Conservation (phyloP, 768 basidiomycete species). For the Suillus ampliporus region DNA sequence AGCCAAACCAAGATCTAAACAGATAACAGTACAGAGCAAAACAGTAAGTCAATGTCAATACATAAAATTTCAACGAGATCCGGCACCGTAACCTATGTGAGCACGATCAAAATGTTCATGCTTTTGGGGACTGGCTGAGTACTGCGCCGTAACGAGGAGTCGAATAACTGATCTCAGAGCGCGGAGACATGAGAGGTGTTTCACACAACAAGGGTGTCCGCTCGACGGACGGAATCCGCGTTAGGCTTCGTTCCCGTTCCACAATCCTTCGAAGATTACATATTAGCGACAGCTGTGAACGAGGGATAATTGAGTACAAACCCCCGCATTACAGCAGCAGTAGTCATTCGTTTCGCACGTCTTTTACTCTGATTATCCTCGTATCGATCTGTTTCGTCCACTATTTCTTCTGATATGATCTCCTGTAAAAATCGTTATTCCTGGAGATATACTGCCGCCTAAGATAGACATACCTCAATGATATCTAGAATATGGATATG, state of each 20-base stretch:
- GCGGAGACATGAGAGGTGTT: constrained; percentile 1
- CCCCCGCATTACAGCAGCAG: constrained; percentile 82
- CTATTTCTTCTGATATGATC: constrained; percentile 95
- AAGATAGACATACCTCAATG: constrained; percentile 58
- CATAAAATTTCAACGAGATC: background rate
- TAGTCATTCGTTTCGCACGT: constrained; percentile 71
- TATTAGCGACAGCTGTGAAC: background rate
- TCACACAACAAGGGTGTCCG: constrained; percentile 42
- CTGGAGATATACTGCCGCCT: background rate
- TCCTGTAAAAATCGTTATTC: constrained; percentile 53
- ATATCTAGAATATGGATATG: constrained; percentile 54
- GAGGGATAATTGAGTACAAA: constrained; percentile 31
- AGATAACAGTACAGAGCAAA: background rate
- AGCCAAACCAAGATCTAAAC: background rate
- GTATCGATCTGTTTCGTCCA: constrained; percentile 92
- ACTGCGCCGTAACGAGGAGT: constrained; percentile 8
- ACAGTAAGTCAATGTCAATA: background rate
- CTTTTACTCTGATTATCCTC: constrained; percentile 86
- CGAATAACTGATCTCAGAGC: background rate
- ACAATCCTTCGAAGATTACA: constrained; percentile 49
- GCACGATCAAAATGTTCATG: background rate
- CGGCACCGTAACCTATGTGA: background rate
- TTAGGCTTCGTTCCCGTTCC: constrained; percentile 51
- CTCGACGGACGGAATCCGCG: constrained; percentile 37
- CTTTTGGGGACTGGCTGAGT: constrained; percentile 10